Percentiles rank a stretch among this genome's conserved stretches.
phyloP scores from a whole-genome alignment of 192 early-diverging fungal species.

The Coemansia sp. region DNA sequence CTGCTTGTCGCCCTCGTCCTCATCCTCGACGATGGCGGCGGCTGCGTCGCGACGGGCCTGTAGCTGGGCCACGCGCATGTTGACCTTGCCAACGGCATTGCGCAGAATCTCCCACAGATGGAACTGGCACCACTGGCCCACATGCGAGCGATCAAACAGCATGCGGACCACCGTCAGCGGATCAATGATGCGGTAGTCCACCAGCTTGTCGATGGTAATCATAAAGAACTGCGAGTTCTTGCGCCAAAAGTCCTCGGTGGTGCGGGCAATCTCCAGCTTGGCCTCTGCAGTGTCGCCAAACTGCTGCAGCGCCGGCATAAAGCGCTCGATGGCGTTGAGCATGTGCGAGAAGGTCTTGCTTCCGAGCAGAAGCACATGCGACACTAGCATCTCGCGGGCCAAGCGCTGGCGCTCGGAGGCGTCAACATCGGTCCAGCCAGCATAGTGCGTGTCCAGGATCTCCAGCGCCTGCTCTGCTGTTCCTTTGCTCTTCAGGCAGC shows the following conservation, averaged over 20 bases:
- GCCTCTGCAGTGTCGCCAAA: constrained; percentile 53
- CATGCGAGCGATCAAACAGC: constrained; percentile 56
- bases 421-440: constrained; percentile 39
- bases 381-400: constrained; percentile 70
- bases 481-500: constrained; percentile 43
- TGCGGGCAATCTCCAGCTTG: constrained; percentile 63
- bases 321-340: constrained; percentile 86
- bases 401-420: constrained; percentile 22
- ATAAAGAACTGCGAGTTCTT: constrained; percentile 85
- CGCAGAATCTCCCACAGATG: constrained; percentile 82
- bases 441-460: constrained; percentile 43
- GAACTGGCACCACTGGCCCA: constrained; percentile 47
- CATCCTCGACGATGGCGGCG: constrained; percentile 19
- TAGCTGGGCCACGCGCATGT: constrained; percentile 62
- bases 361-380: constrained; percentile 81
- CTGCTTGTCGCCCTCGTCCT: constrained; percentile 23
- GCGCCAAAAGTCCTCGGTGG: constrained; percentile 73
- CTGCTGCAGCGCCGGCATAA: constrained; percentile 36
- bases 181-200: constrained; percentile 92
- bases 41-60: constrained; percentile 25
- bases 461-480: constrained; percentile 41
- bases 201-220: constrained; percentile 88
- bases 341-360: constrained; percentile 93
- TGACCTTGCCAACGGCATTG: constrained; percentile 81
- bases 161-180: constrained; percentile 73